Evolutionary conservation across 2,329 filamentous ascomycete species (phyloP), one percentile per base, ranked within the genome.

Genomic region (Aschersonia sp.): DNA sequence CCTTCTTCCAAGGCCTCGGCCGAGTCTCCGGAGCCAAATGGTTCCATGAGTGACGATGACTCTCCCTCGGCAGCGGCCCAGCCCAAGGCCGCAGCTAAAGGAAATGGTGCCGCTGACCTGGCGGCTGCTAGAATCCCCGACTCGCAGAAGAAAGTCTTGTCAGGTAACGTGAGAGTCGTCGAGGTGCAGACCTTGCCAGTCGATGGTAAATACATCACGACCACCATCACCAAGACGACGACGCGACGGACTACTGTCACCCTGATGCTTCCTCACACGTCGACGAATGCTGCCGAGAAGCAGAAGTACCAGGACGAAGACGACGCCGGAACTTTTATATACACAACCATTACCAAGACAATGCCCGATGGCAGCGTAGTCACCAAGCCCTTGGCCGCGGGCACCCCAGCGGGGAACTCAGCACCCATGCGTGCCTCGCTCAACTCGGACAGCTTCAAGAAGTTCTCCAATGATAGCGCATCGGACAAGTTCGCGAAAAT

Each of bases 141-240:
- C 22, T 4, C 31, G 30, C n/a, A 43, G 10, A 43, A 35, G 5
- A 12, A 39, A 11, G 43, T 22, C 10, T 14, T 31, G 5, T 41
- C 48, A 5, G 42, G 22, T n/a, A 42, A 41, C 5, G 30, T 22
- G 32, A 35, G 46, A 8, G 12, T 6, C 12, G 7, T 46, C 37
- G 32, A 40, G 41, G 32, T 46, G 9, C 22, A 48, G 32, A 47
- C 42, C 10, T 31, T 42, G 5, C 30, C 48, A 9, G 14, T 56
- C 22, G 51, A 46, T 32, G 56, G 52, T 10, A 43, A 53, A 1
- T 41, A 51, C n/a, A 47, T 54, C 29, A 58, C 55, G 7, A 57
- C 53, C 6, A 52, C 53, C 6, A 45, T 52, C 6, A 60, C 53
- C 4, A 56, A 42, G 8, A 57, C 52, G 5, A 49, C 5, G 40